Evolutionary conservation across 495 filamentous ascomycete species (phyloP).

Genomic region (Penicillium odoratum): DNA sequence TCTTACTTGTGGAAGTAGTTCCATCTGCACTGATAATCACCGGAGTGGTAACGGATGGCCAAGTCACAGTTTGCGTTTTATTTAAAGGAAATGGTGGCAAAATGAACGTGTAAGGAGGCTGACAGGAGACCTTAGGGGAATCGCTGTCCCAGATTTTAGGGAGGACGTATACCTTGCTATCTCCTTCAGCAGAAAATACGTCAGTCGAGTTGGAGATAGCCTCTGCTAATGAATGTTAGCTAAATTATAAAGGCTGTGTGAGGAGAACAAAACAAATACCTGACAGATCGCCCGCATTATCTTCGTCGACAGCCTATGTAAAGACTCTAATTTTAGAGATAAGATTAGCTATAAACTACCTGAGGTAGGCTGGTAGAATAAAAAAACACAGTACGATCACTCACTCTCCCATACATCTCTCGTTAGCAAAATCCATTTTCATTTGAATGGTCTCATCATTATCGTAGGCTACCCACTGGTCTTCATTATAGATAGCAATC

Average conservation of each 20-base stretch:
- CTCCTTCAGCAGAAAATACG: background rate
- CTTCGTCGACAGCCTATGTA: background rate
- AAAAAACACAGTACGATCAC: background rate
- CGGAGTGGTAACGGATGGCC: conserved; percentile 1
- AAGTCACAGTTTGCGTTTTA: background rate
- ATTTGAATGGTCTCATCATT: background rate
- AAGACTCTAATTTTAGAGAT: background rate
- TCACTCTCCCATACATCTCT: background rate
- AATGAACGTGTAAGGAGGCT: background rate
- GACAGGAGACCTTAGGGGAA: background rate
- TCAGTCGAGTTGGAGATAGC: background rate
- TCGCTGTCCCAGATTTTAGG: background rate
- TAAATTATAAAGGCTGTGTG: background rate
- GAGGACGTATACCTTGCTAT: background rate
- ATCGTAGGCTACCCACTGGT: conserved; percentile 2
- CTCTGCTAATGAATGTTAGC: background rate
- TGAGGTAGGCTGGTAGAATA: background rate
- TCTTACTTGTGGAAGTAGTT: background rate
- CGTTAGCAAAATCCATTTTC: conserved; percentile 1
- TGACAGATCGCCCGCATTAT: background rate
- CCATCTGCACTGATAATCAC: background rate
- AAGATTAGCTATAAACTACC: background rate
- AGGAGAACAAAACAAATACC: background rate
- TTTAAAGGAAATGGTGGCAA: background rate
- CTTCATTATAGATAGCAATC: background rate